Base-by-base conservation (phyloP, 805 yeast species). In the Kazachstania martiniae region DNA sequence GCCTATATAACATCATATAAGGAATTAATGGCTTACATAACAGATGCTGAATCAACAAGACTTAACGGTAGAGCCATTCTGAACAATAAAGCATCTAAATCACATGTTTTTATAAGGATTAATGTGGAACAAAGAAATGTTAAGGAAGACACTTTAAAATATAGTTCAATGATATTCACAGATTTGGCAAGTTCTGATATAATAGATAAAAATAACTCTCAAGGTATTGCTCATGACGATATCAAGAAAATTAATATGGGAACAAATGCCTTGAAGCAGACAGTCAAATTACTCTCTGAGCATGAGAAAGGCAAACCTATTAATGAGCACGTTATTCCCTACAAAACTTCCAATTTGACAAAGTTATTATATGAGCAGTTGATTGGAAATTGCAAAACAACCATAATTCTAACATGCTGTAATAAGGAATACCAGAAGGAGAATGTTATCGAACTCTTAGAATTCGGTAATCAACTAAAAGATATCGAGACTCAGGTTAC, bases 151-250 rank as follows among this genome's bases (percentile, higher is more conserved):
- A 28, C 32, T n/a, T 9, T 41, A 13, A 42, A 35, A 19, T 18
- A 18, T n/a, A 82, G 80, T 10, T 74, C 71, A 37, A 62, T 85
- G 38, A 79, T 76, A 44, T 55, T 85, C 23, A 89, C 84, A 9
- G 95, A 85, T 57, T 63, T 85, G 41, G 94, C 94, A 0, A 94
- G 95, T 5, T 77, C 89, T 15, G 95, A 87, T 28, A 31, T 28
- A 5, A 18, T 44, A 8, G 39, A 32, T 5, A 47, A 40, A 32
- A 53, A 81, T 76, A 51, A 73, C 77, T 24, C 74, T 1, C 56
- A 72, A 0, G 91, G 91, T 1, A 74, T 73, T 43, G 66, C 77
- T 2, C 59, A 81, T 6, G 87, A 84, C 49, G 95, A 86, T 45
- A 85, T 94, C 1, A 81, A 81, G 47, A 82, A 78, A 39, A 80